phyloP scores from a whole-genome alignment of 441 rosid species.

The Sinapis alba region DNA sequence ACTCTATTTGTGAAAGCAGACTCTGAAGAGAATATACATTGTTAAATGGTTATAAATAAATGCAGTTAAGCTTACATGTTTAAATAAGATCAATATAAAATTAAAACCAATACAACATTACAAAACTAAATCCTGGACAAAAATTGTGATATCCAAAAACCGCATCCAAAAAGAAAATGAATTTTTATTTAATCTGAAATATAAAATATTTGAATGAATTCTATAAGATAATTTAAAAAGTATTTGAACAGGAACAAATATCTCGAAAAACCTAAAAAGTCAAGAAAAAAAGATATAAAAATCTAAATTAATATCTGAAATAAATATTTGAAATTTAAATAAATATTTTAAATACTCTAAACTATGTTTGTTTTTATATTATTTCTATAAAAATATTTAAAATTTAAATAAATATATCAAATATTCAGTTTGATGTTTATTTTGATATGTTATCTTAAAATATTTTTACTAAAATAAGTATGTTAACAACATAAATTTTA shows the following conservation, averaged over 20 bases:
- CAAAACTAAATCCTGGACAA: neutral
- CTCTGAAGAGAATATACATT: neutral
- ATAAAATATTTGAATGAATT: neutral
- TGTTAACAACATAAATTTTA: neutral
- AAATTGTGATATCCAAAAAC: no score
- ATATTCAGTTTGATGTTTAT: neutral
- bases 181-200: neutral
- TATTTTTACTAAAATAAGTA: neutral
- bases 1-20: conserved; percentile 13
- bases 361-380: neutral
- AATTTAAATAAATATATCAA: neutral
- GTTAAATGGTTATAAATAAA: conserved; percentile 8
- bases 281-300: no score
- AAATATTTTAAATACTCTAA: no score
- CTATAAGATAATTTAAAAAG: neutral
- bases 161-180: neutral
- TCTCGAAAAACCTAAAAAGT: neutral
- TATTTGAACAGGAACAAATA: neutral
- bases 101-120: neutral
- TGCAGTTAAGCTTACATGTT: neutral
- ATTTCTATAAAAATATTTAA: neutral
- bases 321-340: no score
- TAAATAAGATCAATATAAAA: neutral
- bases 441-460: neutral
- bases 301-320: neutral